phyloP scores from a whole-genome alignment of 495 filamentous ascomycete genomes.

The Xylona heveae region DNA sequence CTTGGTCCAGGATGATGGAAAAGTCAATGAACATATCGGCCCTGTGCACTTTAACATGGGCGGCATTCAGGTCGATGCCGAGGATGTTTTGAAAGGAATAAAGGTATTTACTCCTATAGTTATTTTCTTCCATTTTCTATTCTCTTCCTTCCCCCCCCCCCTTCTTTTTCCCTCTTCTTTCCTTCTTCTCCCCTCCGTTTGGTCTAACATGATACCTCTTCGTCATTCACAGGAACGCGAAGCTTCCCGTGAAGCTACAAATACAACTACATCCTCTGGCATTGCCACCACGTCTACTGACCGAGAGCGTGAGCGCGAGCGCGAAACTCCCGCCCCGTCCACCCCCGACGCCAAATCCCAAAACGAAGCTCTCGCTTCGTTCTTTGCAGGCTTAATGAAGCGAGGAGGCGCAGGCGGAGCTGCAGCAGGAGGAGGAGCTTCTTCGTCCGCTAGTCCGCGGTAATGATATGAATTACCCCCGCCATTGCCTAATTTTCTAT shows the following conservation, averaged over 20 bases:
- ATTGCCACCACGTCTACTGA: constrained; percentile 2
- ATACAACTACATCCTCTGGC: not conserved
- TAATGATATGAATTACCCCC: no score
- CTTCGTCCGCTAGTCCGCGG: constrained; percentile 6
- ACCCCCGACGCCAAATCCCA: constrained; percentile 35
- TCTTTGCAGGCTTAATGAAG: constrained; percentile 46
- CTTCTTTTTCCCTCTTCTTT: not conserved
- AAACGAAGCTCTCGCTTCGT: constrained; percentile 44
- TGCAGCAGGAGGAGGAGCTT: no score
- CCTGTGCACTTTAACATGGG: constrained; percentile 96
- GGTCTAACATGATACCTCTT: not conserved
- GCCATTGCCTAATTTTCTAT: no score
- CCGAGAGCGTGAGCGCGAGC: constrained; percentile 1
- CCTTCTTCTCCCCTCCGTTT: not conserved
- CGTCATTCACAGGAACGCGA: not conserved
- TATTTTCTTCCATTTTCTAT: not conserved
- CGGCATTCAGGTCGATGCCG: constrained; percentile 89
- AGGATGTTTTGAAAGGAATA: constrained; percentile 78
- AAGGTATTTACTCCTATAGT: constrained; percentile 32
- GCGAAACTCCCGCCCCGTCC: constrained; percentile 7
- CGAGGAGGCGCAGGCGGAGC: no score
- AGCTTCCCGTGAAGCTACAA: not conserved
- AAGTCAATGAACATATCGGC: constrained; percentile 75
- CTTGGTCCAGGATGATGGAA: constrained; percentile 28
- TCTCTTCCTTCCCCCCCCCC: not conserved